Evolutionary conservation across 2,329 filamentous ascomycete genomes (phyloP).

Genomic region (Penicillium sp.): DNA sequence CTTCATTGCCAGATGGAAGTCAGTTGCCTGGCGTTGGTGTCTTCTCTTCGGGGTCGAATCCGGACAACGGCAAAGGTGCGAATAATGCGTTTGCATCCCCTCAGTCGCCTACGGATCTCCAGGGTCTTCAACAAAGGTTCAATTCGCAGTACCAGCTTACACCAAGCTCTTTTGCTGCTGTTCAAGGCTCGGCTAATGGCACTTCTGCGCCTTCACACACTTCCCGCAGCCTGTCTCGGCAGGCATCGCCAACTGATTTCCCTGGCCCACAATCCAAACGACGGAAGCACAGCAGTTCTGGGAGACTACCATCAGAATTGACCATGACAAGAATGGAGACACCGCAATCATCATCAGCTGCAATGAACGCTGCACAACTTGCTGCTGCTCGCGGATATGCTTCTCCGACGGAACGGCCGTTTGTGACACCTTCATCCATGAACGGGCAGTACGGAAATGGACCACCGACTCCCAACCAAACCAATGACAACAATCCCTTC

Average conservation of each 20-base stretch:
- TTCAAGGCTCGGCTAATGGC: slow-evolving; percentile 39
- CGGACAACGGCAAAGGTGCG: slow-evolving; percentile 27
- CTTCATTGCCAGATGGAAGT: slow-evolving; percentile 38
- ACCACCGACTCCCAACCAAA: slow-evolving; percentile 64
- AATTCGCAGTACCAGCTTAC: slow-evolving; percentile 43
- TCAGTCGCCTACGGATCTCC: slow-evolving; percentile 58
- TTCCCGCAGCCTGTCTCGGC: slow-evolving; percentile 67
- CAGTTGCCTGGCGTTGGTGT: slow-evolving; percentile 46
- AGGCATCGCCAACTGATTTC: slow-evolving; percentile 68
- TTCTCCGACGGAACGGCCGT: slow-evolving; percentile 47
- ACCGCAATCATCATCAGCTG: slow-evolving; percentile 42
- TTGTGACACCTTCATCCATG: slow-evolving; percentile 45
- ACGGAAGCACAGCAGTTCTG: slow-evolving; percentile 71
- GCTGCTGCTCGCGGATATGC: slow-evolving; percentile 38
- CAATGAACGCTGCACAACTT: slow-evolving; percentile 44
- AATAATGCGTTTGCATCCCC: slow-evolving; percentile 27
- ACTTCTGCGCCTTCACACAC: slow-evolving; percentile 51
- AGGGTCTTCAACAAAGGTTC: slow-evolving; percentile 57
- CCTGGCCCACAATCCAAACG: slow-evolving; percentile 72
- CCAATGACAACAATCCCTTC: slow-evolving; percentile 60
- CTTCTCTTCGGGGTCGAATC: slow-evolving; percentile 39
- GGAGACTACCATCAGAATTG: slow-evolving; percentile 70
- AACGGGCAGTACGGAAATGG: slow-evolving; percentile 56
- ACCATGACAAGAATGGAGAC: slow-evolving; percentile 82
- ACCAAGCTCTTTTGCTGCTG: slow-evolving; percentile 40